Percentiles rank a stretch among this genome's conserved stretches.
Conservation (phyloP, 495 filamentous ascomycete species). For the Daldinia childiae region DNA sequence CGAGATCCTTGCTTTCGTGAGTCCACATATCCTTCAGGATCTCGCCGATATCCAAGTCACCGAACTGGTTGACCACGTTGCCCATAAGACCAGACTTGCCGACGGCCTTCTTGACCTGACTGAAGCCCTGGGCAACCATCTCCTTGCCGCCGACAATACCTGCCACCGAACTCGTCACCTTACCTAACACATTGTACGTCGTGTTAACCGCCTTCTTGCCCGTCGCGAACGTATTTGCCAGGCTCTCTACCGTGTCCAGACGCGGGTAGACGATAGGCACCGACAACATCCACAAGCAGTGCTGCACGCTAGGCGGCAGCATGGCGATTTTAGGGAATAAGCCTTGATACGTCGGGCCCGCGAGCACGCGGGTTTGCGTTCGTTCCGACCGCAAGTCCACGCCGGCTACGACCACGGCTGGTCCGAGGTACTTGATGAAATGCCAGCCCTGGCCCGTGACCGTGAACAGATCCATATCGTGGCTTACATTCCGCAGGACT, state of each 20-base stretch:
- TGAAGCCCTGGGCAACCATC: slow-evolving; percentile 89
- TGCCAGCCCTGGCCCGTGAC: slow-evolving; percentile 98
- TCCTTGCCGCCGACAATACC: slow-evolving; percentile 95
- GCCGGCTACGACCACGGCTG: slow-evolving; percentile 87
- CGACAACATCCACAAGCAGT: slow-evolving; percentile 93
- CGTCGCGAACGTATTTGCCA: slow-evolving; percentile 90
- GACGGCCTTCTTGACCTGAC: slow-evolving; percentile 92
- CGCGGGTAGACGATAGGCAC: slow-evolving; percentile 92
- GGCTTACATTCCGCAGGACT: slow-evolving; percentile 84
- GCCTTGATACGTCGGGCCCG: slow-evolving; percentile 95
- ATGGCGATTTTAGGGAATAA: slow-evolving; percentile 94
- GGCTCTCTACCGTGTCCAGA: slow-evolving; percentile 86
- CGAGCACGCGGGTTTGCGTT: slow-evolving; percentile 90
- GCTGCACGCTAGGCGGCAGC: slow-evolving; percentile 91
- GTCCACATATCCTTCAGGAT: slow-evolving; percentile 98
- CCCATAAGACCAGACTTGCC: slow-evolving; percentile 96
- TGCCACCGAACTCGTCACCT: slow-evolving; percentile 91
- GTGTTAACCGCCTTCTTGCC: slow-evolving; percentile 96
- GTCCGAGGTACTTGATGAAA: slow-evolving; percentile 95
- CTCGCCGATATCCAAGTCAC: slow-evolving; percentile 94
- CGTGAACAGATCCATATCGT: slow-evolving; percentile 92
- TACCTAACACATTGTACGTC: slow-evolving; percentile 92
- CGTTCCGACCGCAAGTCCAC: slow-evolving; percentile 91
- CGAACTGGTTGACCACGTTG: slow-evolving; percentile 91
- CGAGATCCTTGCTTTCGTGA: slow-evolving; percentile 96